Evolutionary conservation across 2,329 filamentous ascomycete genomes (phyloP).

Genomic region (Fusarium xyrophilum): DNA sequence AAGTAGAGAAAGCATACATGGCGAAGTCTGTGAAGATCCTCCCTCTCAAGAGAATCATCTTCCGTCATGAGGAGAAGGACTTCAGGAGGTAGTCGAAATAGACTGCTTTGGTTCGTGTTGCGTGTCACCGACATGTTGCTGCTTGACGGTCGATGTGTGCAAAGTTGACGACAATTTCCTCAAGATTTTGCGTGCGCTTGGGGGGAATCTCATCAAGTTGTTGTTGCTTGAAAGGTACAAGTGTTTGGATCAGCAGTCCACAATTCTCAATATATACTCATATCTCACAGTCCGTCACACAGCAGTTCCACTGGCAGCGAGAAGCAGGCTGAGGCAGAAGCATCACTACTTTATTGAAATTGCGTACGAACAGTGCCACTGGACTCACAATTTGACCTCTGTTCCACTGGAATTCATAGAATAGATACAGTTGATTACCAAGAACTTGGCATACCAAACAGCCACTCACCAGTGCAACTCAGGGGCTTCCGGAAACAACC

Average conservation of each 20-base stretch:
- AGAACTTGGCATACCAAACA: background rate
- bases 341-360: too few species aligned
- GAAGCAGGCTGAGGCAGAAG: background rate
- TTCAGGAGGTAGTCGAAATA: background rate
- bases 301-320: background rate
- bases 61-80: background rate
- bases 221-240: rapidly evolving
- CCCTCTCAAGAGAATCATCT: background rate
- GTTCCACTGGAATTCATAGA: background rate
- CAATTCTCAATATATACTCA: background rate
- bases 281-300: background rate
- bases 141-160: background rate
- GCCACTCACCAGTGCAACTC: background rate
- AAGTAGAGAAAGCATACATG: background rate
- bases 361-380: background rate
- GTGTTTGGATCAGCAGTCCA: rapidly evolving
- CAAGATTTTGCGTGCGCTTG: background rate
- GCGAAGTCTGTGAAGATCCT: background rate
- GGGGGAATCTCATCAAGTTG: rapidly evolving
- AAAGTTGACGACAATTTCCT: background rate
- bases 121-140: background rate
- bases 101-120: too few species aligned
- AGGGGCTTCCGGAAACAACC: background rate
- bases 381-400: rapidly evolving
- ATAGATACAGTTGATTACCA: background rate